A percentile compares a stretch with the other conserved stretches of the same genome.
Evolutionary conservation across 257 asterid genomes (phyloP).

Genomic region (Ophiorrhiza pumila): DNA sequence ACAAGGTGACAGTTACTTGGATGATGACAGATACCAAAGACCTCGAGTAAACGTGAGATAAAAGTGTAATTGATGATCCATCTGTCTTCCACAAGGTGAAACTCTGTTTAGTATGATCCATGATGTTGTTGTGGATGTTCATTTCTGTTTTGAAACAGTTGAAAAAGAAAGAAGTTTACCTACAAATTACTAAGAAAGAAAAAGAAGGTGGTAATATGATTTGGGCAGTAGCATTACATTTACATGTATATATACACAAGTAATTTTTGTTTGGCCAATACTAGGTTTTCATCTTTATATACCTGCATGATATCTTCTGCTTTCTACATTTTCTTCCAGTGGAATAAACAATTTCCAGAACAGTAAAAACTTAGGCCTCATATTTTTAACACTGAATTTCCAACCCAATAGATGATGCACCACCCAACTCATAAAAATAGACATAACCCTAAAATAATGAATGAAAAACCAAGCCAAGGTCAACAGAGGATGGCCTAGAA

Average conservation of each 20-base stretch:
- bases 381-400: neutral
- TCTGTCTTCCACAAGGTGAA: neutral
- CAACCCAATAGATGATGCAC: neutral
- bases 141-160: neutral
- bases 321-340: neutral
- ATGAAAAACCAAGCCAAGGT: neutral
- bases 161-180: neutral
- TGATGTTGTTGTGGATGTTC: neutral
- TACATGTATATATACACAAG: neutral
- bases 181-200: neutral
- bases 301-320: neutral
- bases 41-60: slow-evolving; percentile 73
- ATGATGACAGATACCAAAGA: slow-evolving; percentile 45
- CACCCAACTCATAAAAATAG: too few relatives aligned
- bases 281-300: neutral
- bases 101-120: neutral
- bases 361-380: neutral
- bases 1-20: slow-evolving; percentile 43
- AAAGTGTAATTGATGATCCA: neutral
- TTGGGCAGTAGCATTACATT: neutral
- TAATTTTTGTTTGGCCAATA: too few relatives aligned
- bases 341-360: neutral
- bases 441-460: too few relatives aligned
- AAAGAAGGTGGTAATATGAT: neutral
- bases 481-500: neutral